A percentile compares a stretch with the other conserved stretches of the same genome.
Conservation (phyloP, 441 rosid genomes). For the Adansonia grandidieri region DNA sequence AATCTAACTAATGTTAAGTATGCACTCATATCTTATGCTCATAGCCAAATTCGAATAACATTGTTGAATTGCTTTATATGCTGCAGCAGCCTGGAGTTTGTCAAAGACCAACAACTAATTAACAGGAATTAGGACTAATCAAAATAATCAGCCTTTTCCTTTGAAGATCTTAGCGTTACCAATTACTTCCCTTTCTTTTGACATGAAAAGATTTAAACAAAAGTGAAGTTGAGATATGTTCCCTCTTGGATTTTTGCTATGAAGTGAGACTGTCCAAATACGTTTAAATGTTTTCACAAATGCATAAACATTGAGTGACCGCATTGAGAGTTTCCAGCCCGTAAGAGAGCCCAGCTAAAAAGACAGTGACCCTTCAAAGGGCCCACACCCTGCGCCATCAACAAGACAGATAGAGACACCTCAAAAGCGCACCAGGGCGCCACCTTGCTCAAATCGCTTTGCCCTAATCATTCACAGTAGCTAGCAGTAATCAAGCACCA, state of each 20-base stretch:
- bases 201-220: slow-evolving; percentile 27
- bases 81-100: not conserved
- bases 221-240: slow-evolving; percentile 35
- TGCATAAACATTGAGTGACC: slow-evolving; percentile 31
- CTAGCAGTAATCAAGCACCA: slow-evolving; percentile 24
- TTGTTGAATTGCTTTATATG: no score
- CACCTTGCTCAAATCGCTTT: slow-evolving; percentile 21
- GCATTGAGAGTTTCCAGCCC: slow-evolving; percentile 24
- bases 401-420: slow-evolving; percentile 48
- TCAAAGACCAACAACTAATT: not conserved
- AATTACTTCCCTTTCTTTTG: slow-evolving; percentile 16
- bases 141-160: not conserved
- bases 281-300: not conserved
- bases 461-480: slow-evolving; percentile 14
- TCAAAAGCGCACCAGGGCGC: slow-evolving; percentile 36
- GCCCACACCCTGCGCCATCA: slow-evolving; percentile 42
- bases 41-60: no score
- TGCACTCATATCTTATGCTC: no score
- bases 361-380: slow-evolving; percentile 56
- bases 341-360: slow-evolving; percentile 25
- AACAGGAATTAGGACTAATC: slow-evolving; percentile 15
- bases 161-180: slow-evolving; percentile 1
- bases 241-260: slow-evolving; percentile 26
- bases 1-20: no score
- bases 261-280: slow-evolving; percentile 3